phyloP scores from a whole-genome alignment of 2,329 filamentous ascomycete species.

The Cladosporium colombiae region DNA sequence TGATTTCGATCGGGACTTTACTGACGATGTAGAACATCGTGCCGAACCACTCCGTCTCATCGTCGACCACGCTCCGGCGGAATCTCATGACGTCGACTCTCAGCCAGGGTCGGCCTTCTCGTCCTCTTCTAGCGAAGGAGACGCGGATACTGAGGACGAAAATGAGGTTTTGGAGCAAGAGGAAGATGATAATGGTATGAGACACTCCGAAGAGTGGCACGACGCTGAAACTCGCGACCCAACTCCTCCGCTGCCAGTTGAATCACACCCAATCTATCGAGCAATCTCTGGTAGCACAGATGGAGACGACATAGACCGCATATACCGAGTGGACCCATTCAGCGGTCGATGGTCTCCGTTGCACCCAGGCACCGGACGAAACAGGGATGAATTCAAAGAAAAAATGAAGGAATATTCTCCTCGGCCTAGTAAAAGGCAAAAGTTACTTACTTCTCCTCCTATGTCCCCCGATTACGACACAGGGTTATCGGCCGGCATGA shows the following conservation, averaged over 20 bases:
- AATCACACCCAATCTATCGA: background rate
- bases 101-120: conserved; percentile 14
- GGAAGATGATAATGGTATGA: background rate
- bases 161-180: background rate
- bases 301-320: background rate
- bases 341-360: background rate
- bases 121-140: conserved; percentile 5
- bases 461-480: background rate
- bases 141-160: conserved; percentile 1
- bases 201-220: background rate
- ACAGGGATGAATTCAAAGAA: background rate
- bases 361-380: background rate
- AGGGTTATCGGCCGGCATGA: background rate
- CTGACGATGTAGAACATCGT: background rate
- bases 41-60: background rate
- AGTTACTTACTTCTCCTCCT: background rate
- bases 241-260: background rate
- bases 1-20: background rate
- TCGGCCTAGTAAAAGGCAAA: background rate
- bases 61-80: background rate
- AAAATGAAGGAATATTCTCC: background rate
- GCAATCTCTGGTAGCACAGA: background rate
- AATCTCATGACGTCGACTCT: background rate
- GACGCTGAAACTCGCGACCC: background rate
- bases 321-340: background rate